Base-by-base conservation (phyloP, 768 basidiomycete genomes). In the Leccinum rimulosum region DNA sequence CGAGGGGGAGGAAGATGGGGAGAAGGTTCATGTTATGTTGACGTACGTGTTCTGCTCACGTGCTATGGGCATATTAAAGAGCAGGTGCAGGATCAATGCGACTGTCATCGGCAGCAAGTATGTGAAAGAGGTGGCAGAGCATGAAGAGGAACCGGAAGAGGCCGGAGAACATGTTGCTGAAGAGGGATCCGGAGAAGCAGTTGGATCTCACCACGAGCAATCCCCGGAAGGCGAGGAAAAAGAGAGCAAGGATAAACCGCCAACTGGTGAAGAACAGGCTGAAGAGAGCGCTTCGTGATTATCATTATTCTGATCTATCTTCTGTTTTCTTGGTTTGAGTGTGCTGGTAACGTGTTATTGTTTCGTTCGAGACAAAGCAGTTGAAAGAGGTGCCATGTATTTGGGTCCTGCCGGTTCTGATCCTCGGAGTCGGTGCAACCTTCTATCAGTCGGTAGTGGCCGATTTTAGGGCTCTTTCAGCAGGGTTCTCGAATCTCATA, bases 101-200 rank as follows among this genome's bases (percentile, higher is more conserved):
- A 86, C 86, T 35, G 89, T 91, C 31, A 68, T 86, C 45, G 87
- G 86, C 1, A 89, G 87, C 71, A 89, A 89, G 72, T 76, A 77
- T 49, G 77, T 78, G 3, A 77, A 75, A 60, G 76, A 75, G 22
- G 75, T 62, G 2, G 74, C 70, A 30, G 78, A 75, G 49, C 74
- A 64, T 6, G 70, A 73, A 22, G 71, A 61, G 15, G 76, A 73
- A 47, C 70, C 73, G n/a, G 70, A 71, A 17, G 58, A 51, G 4
- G 19, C 54, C 22, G 62, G 60, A 61, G 54, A 70, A 56, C 35
- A 68, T 49, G 60, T 65, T n/a, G 71, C 66, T 47, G 71, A 69
- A n/a, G 74, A 72, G 57, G 65, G 59, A 22, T 58, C 62, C 3
- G 64, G 71, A 55, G 70, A 72, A 52, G 64, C 58, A 2, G 64